phyloP scores from a whole-genome alignment of 495 filamentous ascomycete species.

The Xylaria palmicola region DNA sequence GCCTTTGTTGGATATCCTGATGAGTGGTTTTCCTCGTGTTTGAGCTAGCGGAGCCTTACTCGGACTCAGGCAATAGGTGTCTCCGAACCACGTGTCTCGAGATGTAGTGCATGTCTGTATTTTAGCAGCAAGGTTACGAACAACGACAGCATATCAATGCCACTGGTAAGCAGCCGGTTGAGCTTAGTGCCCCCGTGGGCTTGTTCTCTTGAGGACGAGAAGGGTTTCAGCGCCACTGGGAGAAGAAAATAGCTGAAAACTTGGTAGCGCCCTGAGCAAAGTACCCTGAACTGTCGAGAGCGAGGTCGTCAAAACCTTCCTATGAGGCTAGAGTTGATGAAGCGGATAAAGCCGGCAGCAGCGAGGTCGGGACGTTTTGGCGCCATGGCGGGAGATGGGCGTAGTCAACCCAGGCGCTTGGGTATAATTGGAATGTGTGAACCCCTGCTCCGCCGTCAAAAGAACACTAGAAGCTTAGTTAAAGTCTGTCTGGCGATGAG shows the following conservation, averaged over 20 bases:
- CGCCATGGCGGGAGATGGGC: neutral
- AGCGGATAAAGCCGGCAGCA: neutral
- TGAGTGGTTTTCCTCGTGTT: neutral
- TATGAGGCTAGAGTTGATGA: neutral
- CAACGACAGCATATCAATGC: neutral
- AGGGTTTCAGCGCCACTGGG: neutral
- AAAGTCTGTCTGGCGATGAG: neutral
- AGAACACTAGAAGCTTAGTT: neutral
- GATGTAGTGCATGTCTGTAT: neutral
- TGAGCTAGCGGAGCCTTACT: neutral
- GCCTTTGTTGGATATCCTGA: neutral
- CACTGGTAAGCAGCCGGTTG: neutral
- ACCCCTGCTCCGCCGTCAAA: neutral
- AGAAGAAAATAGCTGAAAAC: neutral
- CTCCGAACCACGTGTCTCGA: conserved; percentile 5
- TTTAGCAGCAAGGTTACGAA: neutral
- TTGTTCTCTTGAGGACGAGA: neutral
- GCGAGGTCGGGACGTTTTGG: neutral
- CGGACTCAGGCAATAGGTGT: neutral
- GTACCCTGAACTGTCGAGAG: neutral
- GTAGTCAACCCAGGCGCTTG: neutral
- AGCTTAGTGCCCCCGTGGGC: neutral
- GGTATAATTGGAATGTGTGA: neutral
- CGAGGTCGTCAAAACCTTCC: neutral
- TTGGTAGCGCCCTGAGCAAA: neutral